Conservation (phyloP, 495 filamentous ascomycete genomes). For the Aspergillus saccharolyticus region DNA sequence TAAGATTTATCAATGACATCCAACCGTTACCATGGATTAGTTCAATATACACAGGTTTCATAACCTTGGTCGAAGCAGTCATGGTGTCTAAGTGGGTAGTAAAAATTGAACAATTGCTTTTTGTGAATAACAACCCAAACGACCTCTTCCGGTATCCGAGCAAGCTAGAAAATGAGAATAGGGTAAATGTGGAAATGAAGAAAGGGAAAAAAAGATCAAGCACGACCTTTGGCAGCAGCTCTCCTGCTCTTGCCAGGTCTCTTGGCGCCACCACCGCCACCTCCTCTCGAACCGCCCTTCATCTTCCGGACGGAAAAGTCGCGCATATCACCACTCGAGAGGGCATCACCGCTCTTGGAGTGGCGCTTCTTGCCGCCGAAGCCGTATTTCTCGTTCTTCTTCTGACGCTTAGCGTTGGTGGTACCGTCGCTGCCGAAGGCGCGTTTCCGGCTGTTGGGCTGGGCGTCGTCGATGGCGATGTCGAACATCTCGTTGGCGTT, state of each 20-base stretch:
- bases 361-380: constrained; percentile 92
- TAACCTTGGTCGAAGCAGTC: background rate
- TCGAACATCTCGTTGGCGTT: constrained; percentile 87
- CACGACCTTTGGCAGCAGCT: constrained; percentile 35
- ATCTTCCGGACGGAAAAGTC: constrained; percentile 78
- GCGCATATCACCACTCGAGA: constrained; percentile 69
- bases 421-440: constrained; percentile 31
- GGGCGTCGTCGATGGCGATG: constrained; percentile 80
- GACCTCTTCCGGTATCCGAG: constrained; percentile 14
- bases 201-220: constrained; percentile 10
- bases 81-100: background rate
- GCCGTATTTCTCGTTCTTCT: constrained; percentile 89
- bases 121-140: constrained; percentile 11
- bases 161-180: constrained; percentile 10
- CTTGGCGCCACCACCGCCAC: constrained; percentile 29
- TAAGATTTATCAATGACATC: background rate
- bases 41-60: background rate
- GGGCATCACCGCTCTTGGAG: constrained; percentile 81
- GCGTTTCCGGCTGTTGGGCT: constrained; percentile 45
- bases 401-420: constrained; percentile 68
- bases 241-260: constrained; percentile 65
- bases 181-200: constrained; percentile 5
- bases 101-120: constrained; percentile 11
- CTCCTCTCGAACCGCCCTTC: constrained; percentile 50
- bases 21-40: background rate